Evolutionary conservation across 179 eudicot genomes (phyloP).

Genomic region (Carnegiea gigantea): DNA sequence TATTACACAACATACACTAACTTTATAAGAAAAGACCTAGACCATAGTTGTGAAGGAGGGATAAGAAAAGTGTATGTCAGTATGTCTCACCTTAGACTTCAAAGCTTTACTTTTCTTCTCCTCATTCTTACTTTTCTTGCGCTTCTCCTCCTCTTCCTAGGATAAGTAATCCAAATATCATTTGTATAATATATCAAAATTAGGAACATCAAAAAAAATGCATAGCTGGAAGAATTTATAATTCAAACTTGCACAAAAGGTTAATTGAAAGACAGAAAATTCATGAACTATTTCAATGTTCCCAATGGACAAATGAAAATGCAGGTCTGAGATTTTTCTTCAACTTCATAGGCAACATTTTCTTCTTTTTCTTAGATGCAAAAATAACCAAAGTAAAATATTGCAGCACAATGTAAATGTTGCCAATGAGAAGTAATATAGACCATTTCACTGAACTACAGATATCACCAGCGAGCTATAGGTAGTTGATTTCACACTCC

Average conservation of each 20-base stretch:
- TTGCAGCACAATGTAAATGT: neutral
- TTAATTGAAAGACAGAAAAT: neutral
- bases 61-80: neutral
- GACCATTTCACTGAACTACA: neutral
- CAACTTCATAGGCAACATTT: neutral
- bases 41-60: neutral
- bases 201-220: neutral
- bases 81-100: constrained; percentile 29
- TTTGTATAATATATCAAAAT: neutral
- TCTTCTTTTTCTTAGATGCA: neutral
- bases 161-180: neutral
- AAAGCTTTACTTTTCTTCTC: constrained; percentile 12
- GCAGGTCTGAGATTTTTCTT: neutral
- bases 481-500: neutral
- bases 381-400: neutral
- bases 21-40: neutral
- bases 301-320: neutral
- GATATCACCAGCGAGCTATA: neutral
- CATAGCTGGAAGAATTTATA: neutral
- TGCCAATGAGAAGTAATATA: neutral
- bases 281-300: neutral
- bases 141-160: constrained; percentile 34
- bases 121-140: constrained; percentile 21
- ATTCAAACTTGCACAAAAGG: neutral
- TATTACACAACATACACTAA: neutral